Conservation (phyloP, 225 moss, liverwort and hornwort species). For the Lunularia cruciata region DNA sequence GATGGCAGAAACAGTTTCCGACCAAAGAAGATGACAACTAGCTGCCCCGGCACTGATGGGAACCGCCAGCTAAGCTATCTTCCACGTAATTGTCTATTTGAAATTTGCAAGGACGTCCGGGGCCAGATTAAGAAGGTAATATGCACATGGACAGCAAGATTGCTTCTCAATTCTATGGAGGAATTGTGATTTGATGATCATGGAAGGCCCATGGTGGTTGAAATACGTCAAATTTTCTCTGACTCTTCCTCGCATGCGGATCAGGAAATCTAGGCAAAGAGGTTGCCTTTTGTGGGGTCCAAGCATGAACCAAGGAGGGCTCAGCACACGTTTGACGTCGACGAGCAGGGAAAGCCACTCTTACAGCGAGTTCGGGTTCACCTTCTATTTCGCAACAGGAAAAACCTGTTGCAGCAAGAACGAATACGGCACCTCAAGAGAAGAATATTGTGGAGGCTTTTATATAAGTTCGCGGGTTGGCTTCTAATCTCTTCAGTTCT, state of each 20-base stretch:
- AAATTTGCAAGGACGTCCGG: too few species aligned
- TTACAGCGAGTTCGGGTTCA: neutral
- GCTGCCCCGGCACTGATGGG: too few species aligned
- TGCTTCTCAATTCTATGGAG: neutral
- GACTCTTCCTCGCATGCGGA: neutral
- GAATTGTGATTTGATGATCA: neutral
- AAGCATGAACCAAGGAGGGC: neutral
- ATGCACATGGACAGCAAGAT: slow-evolving; percentile 5
- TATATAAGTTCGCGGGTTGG: slow-evolving; percentile 12
- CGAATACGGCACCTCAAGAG: neutral
- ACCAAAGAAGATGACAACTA: too few species aligned
- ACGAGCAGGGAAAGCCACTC: slow-evolving; percentile 6
- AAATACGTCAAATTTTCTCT: neutral
- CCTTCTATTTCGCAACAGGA: slow-evolving; percentile 10
- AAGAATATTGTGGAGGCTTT: neutral
- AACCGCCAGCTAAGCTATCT: too few species aligned
- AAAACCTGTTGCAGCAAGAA: neutral
- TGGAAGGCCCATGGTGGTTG: slow-evolving; percentile 19
- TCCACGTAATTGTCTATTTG: too few species aligned
- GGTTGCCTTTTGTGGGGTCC: neutral
- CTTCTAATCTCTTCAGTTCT: slow-evolving; percentile 10
- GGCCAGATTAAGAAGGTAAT: neutral
- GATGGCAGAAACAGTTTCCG: too few species aligned
- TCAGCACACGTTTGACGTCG: slow-evolving; percentile 10
- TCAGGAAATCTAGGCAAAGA: neutral